Base-by-base conservation (phyloP, 768 basidiomycete genomes). In the Stropharia rugosoannulata region DNA sequence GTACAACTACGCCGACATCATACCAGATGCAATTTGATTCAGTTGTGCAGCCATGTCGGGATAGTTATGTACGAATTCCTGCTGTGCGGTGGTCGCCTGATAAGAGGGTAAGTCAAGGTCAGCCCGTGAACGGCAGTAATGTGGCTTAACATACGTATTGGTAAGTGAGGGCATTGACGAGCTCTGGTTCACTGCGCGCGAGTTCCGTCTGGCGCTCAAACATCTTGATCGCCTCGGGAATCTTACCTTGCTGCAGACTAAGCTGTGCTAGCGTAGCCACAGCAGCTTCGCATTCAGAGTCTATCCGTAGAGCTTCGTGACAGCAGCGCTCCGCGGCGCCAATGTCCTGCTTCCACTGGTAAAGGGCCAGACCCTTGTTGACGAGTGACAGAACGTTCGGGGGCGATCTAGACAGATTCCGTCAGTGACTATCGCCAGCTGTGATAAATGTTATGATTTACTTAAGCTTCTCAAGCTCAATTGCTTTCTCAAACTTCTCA, bases 361-460 rank as follows among this genome's bases (percentile, higher is more conserved):
- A 98, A 46, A 98, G 66, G 0, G 94, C 90, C 18, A 98, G 87
- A n/a, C 95, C 95, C 68, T 96, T 97, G 85, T 99, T 99, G 51
- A 98, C 95, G 42, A 96, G 76, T 0, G 96, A 90, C 3, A 98
- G 80, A 19, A 97, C 96, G 69, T 98, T 99, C 50, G 87, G 66
- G 65, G 83, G 65, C 56, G 75, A 59, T 53, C 72, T 75, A 49
- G 11, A 16, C 11, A 45, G 15, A n/a, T 36, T 11, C 36, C 18
- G 52, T 47, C 10, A 45, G 32, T 13, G 37, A n/a, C 13, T 13
- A 12, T 13, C 13, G 22, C 16, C 6, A 25, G 12, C 16, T n/a
- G 38, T 5, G 12, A 35, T n/a, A 15, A 22, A 46, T 54, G 36
- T 18, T 52, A 49, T 36, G 12, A 69, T 80, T 44, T 61, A 89